Percentiles rank a stretch among this genome's conserved stretches.
These are phyloP conservation scores for Periconia sp. DNA, from an alignment of 2,329 filamentous ascomycete genomes.

Conservation along the genomic window DNA sequence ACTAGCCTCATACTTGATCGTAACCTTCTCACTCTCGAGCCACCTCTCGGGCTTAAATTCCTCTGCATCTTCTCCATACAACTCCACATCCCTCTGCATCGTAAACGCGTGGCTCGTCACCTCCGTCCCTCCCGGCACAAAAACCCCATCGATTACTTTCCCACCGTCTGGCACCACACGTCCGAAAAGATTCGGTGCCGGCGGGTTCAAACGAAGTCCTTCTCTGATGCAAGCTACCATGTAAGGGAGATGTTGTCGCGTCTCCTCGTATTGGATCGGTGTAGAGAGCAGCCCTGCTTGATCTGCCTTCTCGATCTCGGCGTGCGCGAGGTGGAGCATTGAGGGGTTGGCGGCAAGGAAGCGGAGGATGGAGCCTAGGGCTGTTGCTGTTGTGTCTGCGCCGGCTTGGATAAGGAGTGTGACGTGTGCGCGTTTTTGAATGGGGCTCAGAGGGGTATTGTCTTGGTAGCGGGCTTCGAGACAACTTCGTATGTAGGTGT, in stretches of 20 bases:
- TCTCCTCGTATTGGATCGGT: constrained; percentile 34
- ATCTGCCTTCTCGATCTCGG: constrained; percentile 27
- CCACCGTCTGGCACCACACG: constrained; percentile 39
- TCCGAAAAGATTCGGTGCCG: constrained; percentile 56
- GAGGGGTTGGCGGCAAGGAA: constrained; percentile 23
- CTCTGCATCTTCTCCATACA: constrained; percentile 47
- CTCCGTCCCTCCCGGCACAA: constrained; percentile 47
- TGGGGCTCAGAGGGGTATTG: constrained; percentile 28
- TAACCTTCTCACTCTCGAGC: constrained; percentile 31
- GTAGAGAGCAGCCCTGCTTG: constrained; percentile 18
- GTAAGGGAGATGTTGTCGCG: constrained; percentile 45
- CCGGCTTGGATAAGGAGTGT: constrained; percentile 43
- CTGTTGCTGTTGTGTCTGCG: constrained; percentile 41
- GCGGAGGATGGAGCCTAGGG: constrained; percentile 34
- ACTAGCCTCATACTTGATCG: constrained; percentile 27
- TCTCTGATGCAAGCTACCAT: constrained; percentile 56
- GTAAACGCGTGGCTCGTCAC: constrained; percentile 52
- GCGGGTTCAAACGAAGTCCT: constrained; percentile 53
- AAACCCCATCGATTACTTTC: constrained; percentile 44
- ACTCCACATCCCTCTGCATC: constrained; percentile 47
- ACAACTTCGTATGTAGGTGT: constrained; percentile 17
- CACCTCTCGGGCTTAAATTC: constrained; percentile 47
- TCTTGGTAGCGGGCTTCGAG: constrained; percentile 36
- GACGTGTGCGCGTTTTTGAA: constrained; percentile 41
- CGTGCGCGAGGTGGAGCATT: constrained; percentile 17